Base-by-base conservation (phyloP, 129 eudicot genomes). In the Centella asiatica region DNA sequence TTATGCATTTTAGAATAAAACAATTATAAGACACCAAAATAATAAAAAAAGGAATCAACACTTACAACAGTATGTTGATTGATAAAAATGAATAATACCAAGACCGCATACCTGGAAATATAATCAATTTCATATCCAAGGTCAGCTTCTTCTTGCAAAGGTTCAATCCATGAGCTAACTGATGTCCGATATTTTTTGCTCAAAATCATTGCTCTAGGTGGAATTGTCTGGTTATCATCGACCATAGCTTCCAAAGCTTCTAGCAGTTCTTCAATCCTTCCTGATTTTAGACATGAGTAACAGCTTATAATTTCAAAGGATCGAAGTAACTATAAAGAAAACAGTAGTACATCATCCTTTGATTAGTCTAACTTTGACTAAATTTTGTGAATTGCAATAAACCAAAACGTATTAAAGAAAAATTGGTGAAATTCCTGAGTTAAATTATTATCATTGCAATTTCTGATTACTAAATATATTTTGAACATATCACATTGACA, bases 141-240 rank as follows among this genome's bases (percentile, higher is more conserved):
- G 42, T 92, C 95, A 42, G 98, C 98, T 77, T 92, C 98, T 59
- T 86, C 95, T 57, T 78, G 83, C 78, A 92, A 73, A 74, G 98
- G 98, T 78, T 92, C 98, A 76, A 92, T 92, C 98, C 98, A 92
- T 8, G 98, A 87, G 77, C 98, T 92, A 75, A 92, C 98, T 69
- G 87, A 40, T 48, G 98, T 81, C 58, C 98, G 79, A 69, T 92
- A 92, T 55, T 92, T 92, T 74, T 75, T 85, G 77, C 84, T 92
- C 77, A 84, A 71, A 61, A 92, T 87, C 95, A 92, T 92, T 67
- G 98, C 98, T 82, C 98, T 80, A n/a, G 88, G 83, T 57, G 98
- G 95, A 42, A 92, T 79, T 69, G 77, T 72, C 62, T 70, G 82
- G 66, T 82, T 87, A 68, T 87, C 98, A 69, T 80, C 80, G 42